Conservation (phyloP, 441 rosid genomes). For the Breynia disticha region DNA sequence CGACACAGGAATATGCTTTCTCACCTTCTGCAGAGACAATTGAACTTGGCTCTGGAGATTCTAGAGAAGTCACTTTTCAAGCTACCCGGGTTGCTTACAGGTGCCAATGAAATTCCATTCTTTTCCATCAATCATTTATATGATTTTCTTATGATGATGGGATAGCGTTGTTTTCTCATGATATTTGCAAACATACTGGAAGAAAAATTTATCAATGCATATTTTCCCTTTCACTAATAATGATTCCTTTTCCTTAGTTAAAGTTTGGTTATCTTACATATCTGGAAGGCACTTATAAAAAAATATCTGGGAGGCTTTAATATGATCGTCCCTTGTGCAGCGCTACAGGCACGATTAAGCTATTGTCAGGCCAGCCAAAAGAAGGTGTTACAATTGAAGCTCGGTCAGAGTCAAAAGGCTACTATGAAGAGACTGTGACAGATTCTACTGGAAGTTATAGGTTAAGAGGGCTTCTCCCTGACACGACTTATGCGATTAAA, state of each 20-base stretch:
- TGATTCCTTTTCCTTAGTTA: slow-evolving; percentile 1
- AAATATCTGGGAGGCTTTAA: slow-evolving; percentile 8
- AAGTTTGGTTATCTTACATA: not conserved
- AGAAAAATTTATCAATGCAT: no score
- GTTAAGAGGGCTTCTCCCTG: slow-evolving; percentile 82
- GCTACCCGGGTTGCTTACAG: slow-evolving; percentile 96
- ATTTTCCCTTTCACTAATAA: not conserved
- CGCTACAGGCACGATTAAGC: slow-evolving; percentile 60
- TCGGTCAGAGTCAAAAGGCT: slow-evolving; percentile 81
- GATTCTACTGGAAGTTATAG: slow-evolving; percentile 80
- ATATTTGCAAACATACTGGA: no score
- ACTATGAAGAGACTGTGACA: slow-evolving; percentile 79
- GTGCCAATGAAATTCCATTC: slow-evolving; percentile 20
- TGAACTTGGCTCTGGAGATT: slow-evolving; percentile 90
- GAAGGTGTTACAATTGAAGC: slow-evolving; percentile 89
- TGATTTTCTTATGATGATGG: not conserved
- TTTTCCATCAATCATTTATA: slow-evolving; percentile 5
- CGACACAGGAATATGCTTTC: slow-evolving; percentile 77
- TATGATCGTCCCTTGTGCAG: slow-evolving; percentile 29
- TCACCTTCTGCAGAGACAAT: slow-evolving; percentile 78
- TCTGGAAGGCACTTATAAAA: no score
- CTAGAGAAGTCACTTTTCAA: slow-evolving; percentile 61
- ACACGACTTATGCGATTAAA: slow-evolving; percentile 57
- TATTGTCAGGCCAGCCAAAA: slow-evolving; percentile 81
- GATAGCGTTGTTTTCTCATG: not conserved